Evolutionary conservation across 192 early-diverging fungal genomes (phyloP), one percentile per base, ranked within the genome.

Genomic region (Coemansia erecta): DNA sequence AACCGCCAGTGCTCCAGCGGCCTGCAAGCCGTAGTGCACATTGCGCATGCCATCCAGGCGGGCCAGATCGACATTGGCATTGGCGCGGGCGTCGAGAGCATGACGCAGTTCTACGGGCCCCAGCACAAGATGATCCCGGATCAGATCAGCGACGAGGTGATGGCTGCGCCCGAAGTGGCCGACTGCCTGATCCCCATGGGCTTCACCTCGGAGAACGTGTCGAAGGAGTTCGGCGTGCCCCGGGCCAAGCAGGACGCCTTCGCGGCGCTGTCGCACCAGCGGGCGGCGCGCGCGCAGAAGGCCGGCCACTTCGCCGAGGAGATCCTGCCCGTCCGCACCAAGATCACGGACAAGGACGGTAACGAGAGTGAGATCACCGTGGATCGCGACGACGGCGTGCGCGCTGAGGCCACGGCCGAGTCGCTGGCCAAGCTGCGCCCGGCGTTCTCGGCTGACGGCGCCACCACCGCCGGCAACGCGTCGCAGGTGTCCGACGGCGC

Each of bases 401-500:
- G 97, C 58, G 70, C 83, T 40, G 87, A 77, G 24, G 58, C 93
- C 58, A 93, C 92, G 48, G 62, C 85, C 39, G 91, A 95, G 68
- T 70, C 53, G 2, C 82, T 99, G 21, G 82, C 84, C 79, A 95
- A 96, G 73, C 82, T 93, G 56, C 83, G 84, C 37, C 90, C 95
- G 22, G 92, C 91, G n/a, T 98, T 99, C 81, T 86, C 84, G 49
- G 84, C 83, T 46, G 78, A 88, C 24, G 95, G 94, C 53, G 72
- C 82, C 58, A 93, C 94, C 51, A 97, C 94, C 31, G 97, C 95
- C 42, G 97, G 94, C 55, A 97, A 93, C 69, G 88, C 94, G 42
- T 99, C 97, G 51, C 94, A 99, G 85, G 94, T 98, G 53, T 94
- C 95, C 12, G 97, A 99, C 72, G 95, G 95, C 66, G 97, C 95